Base-by-base conservation (phyloP, 2,329 filamentous ascomycete species). In the Verticillium nubilum region DNA sequence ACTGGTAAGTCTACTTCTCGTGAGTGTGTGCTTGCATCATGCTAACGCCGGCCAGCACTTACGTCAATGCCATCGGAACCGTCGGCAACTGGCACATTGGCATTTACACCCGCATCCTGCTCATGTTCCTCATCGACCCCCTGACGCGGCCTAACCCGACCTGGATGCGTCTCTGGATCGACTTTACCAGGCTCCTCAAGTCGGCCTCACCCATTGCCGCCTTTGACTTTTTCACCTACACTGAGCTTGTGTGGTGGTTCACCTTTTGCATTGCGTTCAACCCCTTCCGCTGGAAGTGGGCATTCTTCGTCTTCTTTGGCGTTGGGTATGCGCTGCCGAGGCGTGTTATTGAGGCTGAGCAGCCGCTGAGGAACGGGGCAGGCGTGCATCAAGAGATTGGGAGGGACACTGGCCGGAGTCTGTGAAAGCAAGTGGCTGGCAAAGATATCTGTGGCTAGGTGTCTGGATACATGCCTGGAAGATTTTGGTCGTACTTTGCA, bases 261-360 rank as follows among this genome's bases (percentile, higher is more conserved):
- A 71, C 86, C 5, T 96, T 95, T 68, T 88, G 88, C 59, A 86
- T 94, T 50, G 76, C 82, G 4, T 82, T 95, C 67, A 96, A 96
- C 69, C 92, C 92, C 0, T 96, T 96, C 73, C 78, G 91, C 9
- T 96, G 91, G 91, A 96, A 96, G 77, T 96, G 91, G 92, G 90
- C 88, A 0, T 70, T 87, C 0, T 96, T 96, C 69, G 90, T 96
- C 17, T 87, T 96, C 67, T 89, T 89, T 61, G 91, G 92, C 0
- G 70, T 94, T 29, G 90, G 89, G 0, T 79, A 83, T 52, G 78
- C 78, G 23, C 69, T 95, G 54, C 91, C 91, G 0, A 79, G 83
- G 71, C 78, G 76, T 15, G 78, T 95, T 27, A 86, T 94, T 0
- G 76, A 83, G 64, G 76, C 82, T 17, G 91, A 96, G 74, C 83